phyloP scores from a whole-genome alignment of 2,329 filamentous ascomycete genomes.

The Curvularia verruculosa region DNA sequence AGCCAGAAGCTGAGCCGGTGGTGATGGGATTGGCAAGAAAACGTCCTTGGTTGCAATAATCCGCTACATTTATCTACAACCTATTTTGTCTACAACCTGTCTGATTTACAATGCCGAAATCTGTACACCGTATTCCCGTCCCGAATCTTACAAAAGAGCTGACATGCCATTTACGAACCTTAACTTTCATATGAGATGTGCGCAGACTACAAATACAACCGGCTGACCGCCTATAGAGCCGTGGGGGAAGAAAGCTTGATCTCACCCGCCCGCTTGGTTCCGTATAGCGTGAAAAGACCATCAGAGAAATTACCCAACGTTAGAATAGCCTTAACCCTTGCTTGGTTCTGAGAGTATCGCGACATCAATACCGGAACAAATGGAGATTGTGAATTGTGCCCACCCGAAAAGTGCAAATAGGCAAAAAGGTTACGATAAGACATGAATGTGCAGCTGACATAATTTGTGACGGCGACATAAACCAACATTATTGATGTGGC shows the following conservation, averaged over 20 bases:
- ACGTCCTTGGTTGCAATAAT: background rate
- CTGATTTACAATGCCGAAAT: background rate
- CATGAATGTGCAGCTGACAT: background rate
- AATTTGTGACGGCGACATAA: background rate
- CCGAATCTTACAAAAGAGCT: background rate
- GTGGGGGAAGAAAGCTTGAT: background rate
- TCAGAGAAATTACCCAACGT: background rate
- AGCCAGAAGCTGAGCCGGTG: background rate
- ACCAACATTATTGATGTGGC: background rate
- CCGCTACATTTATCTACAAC: constrained; percentile 33
- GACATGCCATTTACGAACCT: background rate
- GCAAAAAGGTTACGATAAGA: background rate
- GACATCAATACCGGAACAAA: background rate
- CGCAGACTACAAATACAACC: background rate
- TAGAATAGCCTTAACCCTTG: background rate
- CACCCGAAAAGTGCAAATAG: background rate
- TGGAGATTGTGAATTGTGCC: background rate
- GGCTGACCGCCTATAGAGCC: background rate
- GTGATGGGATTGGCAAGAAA: background rate
- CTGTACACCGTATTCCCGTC: background rate
- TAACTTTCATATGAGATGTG: background rate
- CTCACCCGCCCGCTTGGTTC: background rate
- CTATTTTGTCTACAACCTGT: too few relatives aligned
- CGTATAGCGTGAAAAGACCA: background rate
- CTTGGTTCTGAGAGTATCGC: background rate